Base-by-base conservation (phyloP, 371 early-diverging fungal genomes). In the Mucor irregularis region DNA sequence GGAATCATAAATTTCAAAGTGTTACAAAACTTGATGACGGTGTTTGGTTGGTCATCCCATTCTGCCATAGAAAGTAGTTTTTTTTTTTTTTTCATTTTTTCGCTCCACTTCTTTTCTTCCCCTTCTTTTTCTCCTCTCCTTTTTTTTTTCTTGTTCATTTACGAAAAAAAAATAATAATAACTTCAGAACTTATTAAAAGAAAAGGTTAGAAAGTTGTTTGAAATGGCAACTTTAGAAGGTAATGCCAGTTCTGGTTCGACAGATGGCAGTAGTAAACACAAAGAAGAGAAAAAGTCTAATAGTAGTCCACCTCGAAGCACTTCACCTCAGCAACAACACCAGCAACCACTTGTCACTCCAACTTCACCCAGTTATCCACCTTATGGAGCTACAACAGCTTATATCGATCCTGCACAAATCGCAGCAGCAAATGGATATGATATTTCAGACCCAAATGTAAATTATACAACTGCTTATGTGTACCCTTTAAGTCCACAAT, bases 401-500 rank as follows among this genome's bases (percentile, higher is more conserved):
- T 75, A 69, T 29, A 66, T 57, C 13, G 58, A 58, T 39, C 55
- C 53, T 17, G 50, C 48, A n/a, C 61, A 62, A 19, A 39, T 56
- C 35, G 48, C 53, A 34, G 48, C 53, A 34, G 54, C 53, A 14
- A 54, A 33, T 34, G 58, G 50, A 17, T 63, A 58, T 49, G 64
- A 63, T 31, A 19, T 53, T 11, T 48, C 53, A 2, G 64, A 63
- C 49, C 38, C 58, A 31, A 44, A 51, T 29, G 53, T 48, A 16
- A 50, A 49, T 37, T 49, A 45, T 26, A 25, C 35, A 31, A 62
- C 69, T 3, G 17, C 42, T 21, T 74, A 74, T 52, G 64, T 78
- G 10, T 78, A 75, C 43, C 79, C 75, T 19, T 25, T 78, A 25
- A 75, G 78, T 38, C 78, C 74, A 16, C 79, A 78, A 60, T 74